phyloP scores from a whole-genome alignment of 208 protist genomes.

The Phytomonas francai region DNA sequence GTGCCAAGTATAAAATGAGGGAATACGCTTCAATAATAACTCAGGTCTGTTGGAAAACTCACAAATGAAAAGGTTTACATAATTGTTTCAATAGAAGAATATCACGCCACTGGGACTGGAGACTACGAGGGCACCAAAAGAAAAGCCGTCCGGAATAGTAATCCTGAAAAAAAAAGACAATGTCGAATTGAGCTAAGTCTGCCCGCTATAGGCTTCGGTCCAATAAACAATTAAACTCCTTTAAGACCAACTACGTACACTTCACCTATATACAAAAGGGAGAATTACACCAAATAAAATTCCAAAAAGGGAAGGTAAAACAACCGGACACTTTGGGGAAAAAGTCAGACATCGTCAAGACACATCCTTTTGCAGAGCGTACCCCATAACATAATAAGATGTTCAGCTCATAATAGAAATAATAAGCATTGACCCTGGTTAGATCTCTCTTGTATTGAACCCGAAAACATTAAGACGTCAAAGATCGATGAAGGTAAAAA shows the following conservation, averaged over 20 bases:
- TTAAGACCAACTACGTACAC: background rate
- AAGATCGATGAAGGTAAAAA: background rate
- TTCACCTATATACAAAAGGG: background rate
- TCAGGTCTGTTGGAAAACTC: background rate
- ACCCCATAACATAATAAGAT: background rate
- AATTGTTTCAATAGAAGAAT: background rate
- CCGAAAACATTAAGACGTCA: too few relatives aligned
- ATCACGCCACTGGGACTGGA: background rate
- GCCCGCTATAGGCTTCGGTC: background rate
- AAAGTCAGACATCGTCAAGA: background rate
- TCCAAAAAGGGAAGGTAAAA: background rate
- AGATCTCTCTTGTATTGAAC: background rate
- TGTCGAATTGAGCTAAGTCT: background rate
- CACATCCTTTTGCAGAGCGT: background rate
- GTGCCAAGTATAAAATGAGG: background rate
- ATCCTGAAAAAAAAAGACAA: background rate
- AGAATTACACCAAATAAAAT: background rate
- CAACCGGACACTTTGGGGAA: background rate
- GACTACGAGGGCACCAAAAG: background rate
- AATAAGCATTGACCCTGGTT: background rate
- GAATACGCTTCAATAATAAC: background rate
- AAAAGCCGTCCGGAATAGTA: background rate
- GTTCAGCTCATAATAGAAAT: background rate
- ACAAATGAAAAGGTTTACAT: background rate
- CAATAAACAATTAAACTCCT: background rate